A percentile compares a stretch with the other conserved stretches of the same genome.
phyloP scores from a whole-genome alignment of 352 stramenopile species.

The Pythium dissotocum region DNA sequence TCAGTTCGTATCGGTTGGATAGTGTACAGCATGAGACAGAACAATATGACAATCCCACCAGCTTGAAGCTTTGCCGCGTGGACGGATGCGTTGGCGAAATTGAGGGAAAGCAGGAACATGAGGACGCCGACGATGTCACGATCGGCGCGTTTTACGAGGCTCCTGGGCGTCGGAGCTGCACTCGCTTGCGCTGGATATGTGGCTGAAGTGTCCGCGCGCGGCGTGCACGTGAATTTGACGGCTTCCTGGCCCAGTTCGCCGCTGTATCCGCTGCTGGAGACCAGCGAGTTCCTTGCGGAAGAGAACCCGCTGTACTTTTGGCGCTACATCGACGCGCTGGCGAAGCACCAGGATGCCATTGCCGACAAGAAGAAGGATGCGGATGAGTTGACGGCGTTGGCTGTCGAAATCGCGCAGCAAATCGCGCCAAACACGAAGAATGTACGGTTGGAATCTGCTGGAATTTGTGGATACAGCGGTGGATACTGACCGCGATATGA shows the following conservation, averaged over 20 bases:
- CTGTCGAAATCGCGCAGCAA: slow-evolving; percentile 49
- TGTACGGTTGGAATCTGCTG: slow-evolving; percentile 28
- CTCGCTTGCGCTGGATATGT: slow-evolving; percentile 10
- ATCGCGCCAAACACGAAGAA: slow-evolving; percentile 68
- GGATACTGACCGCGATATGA: not conserved
- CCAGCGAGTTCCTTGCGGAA: slow-evolving; percentile 78
- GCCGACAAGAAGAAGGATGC: slow-evolving; percentile 40
- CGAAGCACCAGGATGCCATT: slow-evolving; percentile 35
- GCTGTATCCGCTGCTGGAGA: slow-evolving; percentile 36
- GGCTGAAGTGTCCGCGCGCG: slow-evolving; percentile 20
- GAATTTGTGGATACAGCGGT: not conserved
- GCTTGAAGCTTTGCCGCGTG: slow-evolving; percentile 10
- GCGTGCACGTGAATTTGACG: slow-evolving; percentile 37
- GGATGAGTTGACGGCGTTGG: slow-evolving; percentile 50
- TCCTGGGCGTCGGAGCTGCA: slow-evolving; percentile 6
- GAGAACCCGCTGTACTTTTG: slow-evolving; percentile 81
- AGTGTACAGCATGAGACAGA: slow-evolving; percentile 14
- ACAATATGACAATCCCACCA: not conserved
- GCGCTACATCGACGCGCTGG: slow-evolving; percentile 63
- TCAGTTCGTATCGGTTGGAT: not conserved
- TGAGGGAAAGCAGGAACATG: not conserved
- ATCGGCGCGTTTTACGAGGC: not conserved
- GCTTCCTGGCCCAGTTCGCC: slow-evolving; percentile 35
- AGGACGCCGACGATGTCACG: not conserved
- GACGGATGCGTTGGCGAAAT: slow-evolving; percentile 5